These are phyloP conservation scores for Bipolaris victoriae DNA, from an alignment of 2,329 filamentous ascomycete genomes.

Conservation along the genomic window DNA sequence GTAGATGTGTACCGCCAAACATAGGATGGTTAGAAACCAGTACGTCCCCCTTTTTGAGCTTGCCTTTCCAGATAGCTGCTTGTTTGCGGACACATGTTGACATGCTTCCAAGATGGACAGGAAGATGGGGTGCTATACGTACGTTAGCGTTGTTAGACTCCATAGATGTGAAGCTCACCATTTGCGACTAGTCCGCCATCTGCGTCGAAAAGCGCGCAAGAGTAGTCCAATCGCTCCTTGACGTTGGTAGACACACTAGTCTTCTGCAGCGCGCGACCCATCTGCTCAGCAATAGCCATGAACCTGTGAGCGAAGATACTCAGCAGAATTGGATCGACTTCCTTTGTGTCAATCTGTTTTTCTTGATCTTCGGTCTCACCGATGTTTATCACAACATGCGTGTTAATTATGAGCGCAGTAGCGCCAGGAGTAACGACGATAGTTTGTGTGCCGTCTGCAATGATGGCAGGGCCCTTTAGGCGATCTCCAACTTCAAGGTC, in stretches of 20 bases:
- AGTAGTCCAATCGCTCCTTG: constrained; percentile 82
- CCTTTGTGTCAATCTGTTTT: constrained; percentile 57
- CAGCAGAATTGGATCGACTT: constrained; percentile 77
- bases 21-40: constrained; percentile 85
- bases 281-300: constrained; percentile 86
- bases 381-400: constrained; percentile 88
- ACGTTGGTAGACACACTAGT: constrained; percentile 81
- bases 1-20: constrained; percentile 82
- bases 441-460: constrained; percentile 88
- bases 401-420: constrained; percentile 77
- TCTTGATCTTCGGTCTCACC: constrained; percentile 62
- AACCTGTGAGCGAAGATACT: constrained; percentile 82
- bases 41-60: constrained; percentile 78
- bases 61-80: constrained; percentile 79
- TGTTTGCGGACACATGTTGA: constrained; percentile 82
- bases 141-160: constrained; percentile 11
- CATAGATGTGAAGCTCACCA: constrained; percentile 43
- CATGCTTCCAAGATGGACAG: constrained; percentile 83
- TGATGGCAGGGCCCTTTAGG: constrained; percentile 79
- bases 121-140: constrained; percentile 71
- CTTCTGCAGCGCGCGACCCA: constrained; percentile 80
- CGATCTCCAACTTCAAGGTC: constrained; percentile 74
- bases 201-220: constrained; percentile 79
- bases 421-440: constrained; percentile 85
- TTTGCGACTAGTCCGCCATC: constrained; percentile 79